A percentile compares a stretch with the other conserved stretches of the same genome.
Conservation (phyloP, 2,329 filamentous ascomycete genomes). For the Leptographium flavum region DNA sequence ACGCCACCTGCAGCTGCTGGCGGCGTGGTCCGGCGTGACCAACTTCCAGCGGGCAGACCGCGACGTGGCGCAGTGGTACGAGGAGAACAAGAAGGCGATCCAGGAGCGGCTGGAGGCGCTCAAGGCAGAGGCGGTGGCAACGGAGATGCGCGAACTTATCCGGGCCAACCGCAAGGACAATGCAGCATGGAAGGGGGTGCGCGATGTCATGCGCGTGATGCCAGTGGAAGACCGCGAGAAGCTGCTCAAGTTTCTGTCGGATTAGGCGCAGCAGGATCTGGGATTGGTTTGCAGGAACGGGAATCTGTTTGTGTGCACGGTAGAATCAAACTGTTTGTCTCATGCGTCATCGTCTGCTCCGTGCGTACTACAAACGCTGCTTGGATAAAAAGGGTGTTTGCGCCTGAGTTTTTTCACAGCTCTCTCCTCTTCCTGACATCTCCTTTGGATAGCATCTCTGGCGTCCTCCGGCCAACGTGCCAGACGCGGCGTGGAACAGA, state of each 20-base stretch:
- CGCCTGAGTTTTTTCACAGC: too few species aligned
- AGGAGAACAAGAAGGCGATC: slow-evolving; percentile 77
- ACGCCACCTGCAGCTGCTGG: slow-evolving; percentile 58
- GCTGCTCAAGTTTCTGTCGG: slow-evolving; percentile 45
- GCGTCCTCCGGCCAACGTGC: too few species aligned
- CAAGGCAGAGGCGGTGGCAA: slow-evolving; percentile 48
- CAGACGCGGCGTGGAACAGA: too few species aligned
- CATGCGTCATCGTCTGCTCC: too few species aligned
- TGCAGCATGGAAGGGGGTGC: slow-evolving; percentile 70
- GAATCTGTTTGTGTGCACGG: too few species aligned
- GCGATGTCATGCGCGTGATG: slow-evolving; percentile 73
- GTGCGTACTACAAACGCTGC: too few species aligned
- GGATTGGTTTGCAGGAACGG: too few species aligned
- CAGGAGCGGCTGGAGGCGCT: slow-evolving; percentile 72
- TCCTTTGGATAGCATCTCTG: too few species aligned
- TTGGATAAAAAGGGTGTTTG: too few species aligned
- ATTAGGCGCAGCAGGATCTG: too few species aligned
- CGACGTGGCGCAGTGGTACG: slow-evolving; percentile 86
- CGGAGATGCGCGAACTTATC: slow-evolving; percentile 60
- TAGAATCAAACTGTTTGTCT: too few species aligned
- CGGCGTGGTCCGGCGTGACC: slow-evolving; percentile 67
- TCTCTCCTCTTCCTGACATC: too few species aligned
- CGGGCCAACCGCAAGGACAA: slow-evolving; percentile 56
- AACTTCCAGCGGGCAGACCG: slow-evolving; percentile 69
- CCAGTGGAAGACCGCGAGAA: slow-evolving; percentile 80